phyloP scores from a whole-genome alignment of 2,329 filamentous ascomycete species.

The Fusarium piperis region DNA sequence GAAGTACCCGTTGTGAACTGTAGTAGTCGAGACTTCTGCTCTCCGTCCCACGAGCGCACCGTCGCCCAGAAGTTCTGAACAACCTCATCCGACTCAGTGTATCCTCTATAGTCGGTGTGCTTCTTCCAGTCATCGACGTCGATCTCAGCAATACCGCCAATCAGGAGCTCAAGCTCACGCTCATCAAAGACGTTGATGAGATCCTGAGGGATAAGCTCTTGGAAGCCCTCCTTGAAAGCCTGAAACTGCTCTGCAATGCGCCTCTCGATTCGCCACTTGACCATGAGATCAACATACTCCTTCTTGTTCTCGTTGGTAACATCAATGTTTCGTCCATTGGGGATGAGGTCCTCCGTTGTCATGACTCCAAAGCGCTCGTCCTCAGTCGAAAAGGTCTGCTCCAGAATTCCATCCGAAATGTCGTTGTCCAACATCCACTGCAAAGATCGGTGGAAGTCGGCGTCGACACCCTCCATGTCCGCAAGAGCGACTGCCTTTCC shows the following conservation, averaged over 20 bases:
- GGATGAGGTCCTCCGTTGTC: slow-evolving; percentile 92
- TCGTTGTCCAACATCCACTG: slow-evolving; percentile 99
- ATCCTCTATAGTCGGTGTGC: slow-evolving; percentile 98
- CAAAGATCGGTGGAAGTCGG: slow-evolving; percentile 94
- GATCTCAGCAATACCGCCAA: slow-evolving; percentile 99
- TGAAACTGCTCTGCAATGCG: slow-evolving; percentile 98
- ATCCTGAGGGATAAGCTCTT: slow-evolving; percentile 95
- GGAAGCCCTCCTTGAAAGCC: slow-evolving; percentile 96
- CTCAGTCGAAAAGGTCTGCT: slow-evolving; percentile 96
- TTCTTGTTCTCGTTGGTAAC: slow-evolving; percentile 99
- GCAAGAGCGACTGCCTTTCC: slow-evolving; percentile 90
- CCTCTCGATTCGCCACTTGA: slow-evolving; percentile 99
- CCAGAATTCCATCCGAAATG: slow-evolving; percentile 88
- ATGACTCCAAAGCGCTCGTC: slow-evolving; percentile 97
- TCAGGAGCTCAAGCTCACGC: slow-evolving; percentile 93
- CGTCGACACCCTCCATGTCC: slow-evolving; percentile 99
- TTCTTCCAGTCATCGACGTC: slow-evolving; percentile 99
- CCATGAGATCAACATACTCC: slow-evolving; percentile 98
- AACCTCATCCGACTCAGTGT: slow-evolving; percentile 97
- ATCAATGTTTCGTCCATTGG: slow-evolving; percentile 87
- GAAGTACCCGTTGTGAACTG: slow-evolving; percentile 98
- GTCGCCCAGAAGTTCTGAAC: slow-evolving; percentile 99
- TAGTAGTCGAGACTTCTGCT: slow-evolving; percentile 94
- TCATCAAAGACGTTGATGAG: slow-evolving; percentile 99
- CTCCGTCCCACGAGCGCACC: slow-evolving; percentile 95